Percentiles rank a stretch among this genome's conserved stretches.
These are phyloP conservation scores for Debaryomycetaceae sp. DNA, from an alignment of 1,139 yeast species.

Conservation along the genomic window DNA sequence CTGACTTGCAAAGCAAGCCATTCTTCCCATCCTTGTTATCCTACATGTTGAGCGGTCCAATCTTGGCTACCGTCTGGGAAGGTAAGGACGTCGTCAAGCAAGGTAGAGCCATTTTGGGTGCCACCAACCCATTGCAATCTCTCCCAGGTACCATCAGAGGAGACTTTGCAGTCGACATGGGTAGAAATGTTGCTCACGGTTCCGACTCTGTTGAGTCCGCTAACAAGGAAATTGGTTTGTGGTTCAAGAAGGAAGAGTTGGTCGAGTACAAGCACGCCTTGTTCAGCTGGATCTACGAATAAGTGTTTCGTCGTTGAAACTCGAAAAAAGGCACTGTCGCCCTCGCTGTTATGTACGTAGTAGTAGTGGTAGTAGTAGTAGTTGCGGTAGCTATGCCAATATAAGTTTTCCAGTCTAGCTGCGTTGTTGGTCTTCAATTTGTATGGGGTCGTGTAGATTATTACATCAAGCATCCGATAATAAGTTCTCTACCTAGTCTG, in stretches of 20 bases:
- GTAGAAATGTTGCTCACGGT: conserved; percentile 99
- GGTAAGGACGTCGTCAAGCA: conserved; percentile 99
- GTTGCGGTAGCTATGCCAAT: neutral
- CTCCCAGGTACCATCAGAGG: conserved; percentile 99
- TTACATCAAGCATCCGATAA: neutral
- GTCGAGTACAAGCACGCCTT: conserved; percentile 86
- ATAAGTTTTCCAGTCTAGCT: neutral
- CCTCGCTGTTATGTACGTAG: neutral
- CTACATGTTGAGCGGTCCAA: conserved; percentile 98
- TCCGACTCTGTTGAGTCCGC: conserved; percentile 99
- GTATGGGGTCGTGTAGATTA: neutral
- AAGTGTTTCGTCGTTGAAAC: conserved; percentile 20
- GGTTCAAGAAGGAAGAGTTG: conserved; percentile 99
- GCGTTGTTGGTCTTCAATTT: neutral
- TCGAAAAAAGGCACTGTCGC: too few relatives aligned
- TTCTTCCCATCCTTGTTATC: conserved; percentile 94
- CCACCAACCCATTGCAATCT: conserved; percentile 96
- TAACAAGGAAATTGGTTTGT: conserved; percentile 88
- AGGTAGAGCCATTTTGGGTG: conserved; percentile 97
- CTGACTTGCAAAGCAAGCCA: conserved; percentile 92
- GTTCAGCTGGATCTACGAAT: conserved; percentile 92
- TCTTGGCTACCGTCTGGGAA: conserved; percentile 99
- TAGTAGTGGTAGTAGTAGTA: neutral
- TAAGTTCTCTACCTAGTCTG: too few relatives aligned
- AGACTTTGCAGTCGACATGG: conserved; percentile 93